phyloP scores from a whole-genome alignment of 331 rosid genomes.

The Quercus tomentella region DNA sequence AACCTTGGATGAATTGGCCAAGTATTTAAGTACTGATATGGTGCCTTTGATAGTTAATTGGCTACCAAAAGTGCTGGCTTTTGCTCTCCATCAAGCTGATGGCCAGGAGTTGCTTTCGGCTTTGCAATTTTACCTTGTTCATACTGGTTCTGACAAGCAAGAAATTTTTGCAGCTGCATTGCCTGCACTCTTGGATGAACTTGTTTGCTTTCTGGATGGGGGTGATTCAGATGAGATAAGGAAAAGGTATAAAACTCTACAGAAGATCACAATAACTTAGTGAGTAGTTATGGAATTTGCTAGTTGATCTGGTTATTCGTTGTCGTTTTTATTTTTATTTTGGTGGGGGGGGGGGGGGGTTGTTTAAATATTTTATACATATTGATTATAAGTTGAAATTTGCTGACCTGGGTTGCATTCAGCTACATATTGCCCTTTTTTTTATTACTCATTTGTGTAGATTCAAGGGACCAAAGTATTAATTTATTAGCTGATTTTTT shows the following conservation, averaged over 20 bases:
- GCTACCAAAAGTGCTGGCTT: conserved; percentile 95
- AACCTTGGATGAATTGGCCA: conserved; percentile 70
- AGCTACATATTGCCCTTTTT: not conserved
- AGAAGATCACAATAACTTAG: not conserved
- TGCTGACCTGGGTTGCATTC: conserved; percentile 6
- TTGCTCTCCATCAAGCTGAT: conserved; percentile 74
- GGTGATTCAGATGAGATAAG: conserved; percentile 68
- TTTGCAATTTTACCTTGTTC: conserved; percentile 75
- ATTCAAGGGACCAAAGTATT: conserved; percentile 1
- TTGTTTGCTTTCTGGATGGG: conserved; percentile 80
- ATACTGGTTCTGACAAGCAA: conserved; percentile 68
- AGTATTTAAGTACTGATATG: conserved; percentile 66
- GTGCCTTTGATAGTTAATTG: conserved; percentile 56
- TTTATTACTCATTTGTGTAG: not conserved
- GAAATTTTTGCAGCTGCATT: conserved; percentile 84
- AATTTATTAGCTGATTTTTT: not conserved
- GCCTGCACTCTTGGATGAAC: conserved; percentile 83
- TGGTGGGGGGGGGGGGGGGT: not conserved
- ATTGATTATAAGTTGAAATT: not conserved
- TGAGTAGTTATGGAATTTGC: conserved; percentile 14
- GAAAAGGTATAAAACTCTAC: conserved; percentile 49
- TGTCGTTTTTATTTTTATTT: not conserved
- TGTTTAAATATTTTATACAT: not conserved
- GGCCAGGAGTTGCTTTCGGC: conserved; percentile 55
- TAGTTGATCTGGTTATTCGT: not conserved